Base-by-base conservation (phyloP, 176 grass and related monocot genomes). In the Pharus latifolius region DNA sequence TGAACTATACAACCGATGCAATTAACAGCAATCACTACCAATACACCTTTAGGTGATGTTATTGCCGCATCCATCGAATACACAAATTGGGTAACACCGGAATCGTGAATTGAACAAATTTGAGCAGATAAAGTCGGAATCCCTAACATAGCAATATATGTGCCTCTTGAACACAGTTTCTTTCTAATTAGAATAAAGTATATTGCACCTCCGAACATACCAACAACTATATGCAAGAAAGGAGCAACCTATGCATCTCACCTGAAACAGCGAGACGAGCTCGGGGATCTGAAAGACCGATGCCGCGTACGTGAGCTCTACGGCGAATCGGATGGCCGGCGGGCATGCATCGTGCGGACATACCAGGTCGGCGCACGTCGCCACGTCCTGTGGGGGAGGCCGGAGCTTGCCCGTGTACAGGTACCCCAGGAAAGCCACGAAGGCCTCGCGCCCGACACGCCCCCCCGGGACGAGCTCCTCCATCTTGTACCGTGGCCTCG, bases 291-390 rank as follows among this genome's bases (percentile, higher is more conserved):
- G 86, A 70, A 99, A 99, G 5, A 82, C 69, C 20, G 67, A 82
- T 1, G 96, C 88, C 30, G 87, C 90, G 65, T 91, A 91, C 84
- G 91, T 83, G 67, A 91, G 72, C 67, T 99, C 90, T 8, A 95
- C 90, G 11, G 42, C 81, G 55, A 78, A 93, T 73, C 65, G 83
- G 65, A 98, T 85, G 22, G 79, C 87, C 16, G 90, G 90, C 50
- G 86, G 76, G 86, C 94, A 98, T 18, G 94, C 88, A 58, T 98
- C 94, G 59, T 98, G 94, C 1, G 81, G 71, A 77, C 94, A 98
- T n/a, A 78, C 67, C 7, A 4, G 42, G 42, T 98, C 89, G 9
- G 83, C 94, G 45, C 94, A 98, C 2, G 86, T 56, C 44, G 91
- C 75, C 2, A 88, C 89, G 41, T 93, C 94, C 4, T 2, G 25